Evolutionary conservation across 345 rosid species (phyloP), one percentile per base, ranked within the genome.

Genomic region (Balakata baccata): DNA sequence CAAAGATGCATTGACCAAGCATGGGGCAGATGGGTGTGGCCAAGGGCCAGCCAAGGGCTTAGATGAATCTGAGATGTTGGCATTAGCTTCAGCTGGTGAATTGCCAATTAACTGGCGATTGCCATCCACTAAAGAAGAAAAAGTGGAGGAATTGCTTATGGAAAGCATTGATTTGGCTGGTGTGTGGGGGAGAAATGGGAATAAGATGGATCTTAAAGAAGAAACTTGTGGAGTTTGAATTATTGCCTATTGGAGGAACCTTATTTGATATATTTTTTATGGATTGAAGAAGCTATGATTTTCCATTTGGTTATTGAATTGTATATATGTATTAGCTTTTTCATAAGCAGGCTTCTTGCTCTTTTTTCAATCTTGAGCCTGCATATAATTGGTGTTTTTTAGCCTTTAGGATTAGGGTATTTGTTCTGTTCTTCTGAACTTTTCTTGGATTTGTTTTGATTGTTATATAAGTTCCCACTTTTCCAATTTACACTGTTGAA

Each of bases 1-100:
- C 75, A 87, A 86, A 71, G 87, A 89, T 78, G 89, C 93, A 5
- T 54, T 90, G 72, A 86, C 72, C 0, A 90, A 87, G 83, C 74
- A 90, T 47, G 83, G 87, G 6, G 23, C 67, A 1, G 86, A 86
- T 18, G 63, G 86, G 22, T 75, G 83, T 39, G 81, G 87, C 47
- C 81, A 83, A 1, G 87, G 84, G 1, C 80, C 86, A 2, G 84
- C 92, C 4, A 87, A 84, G 68, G 95, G 92, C 12, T 77, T 90
- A 56, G 84, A 87, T 1, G 84, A 84, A 0, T 77, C 77, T 11
- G 89, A 88, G 61, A 75, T 89, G 1, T 3, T 66, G 49, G 68
- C 61, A 70, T 72, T 88, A 43, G 73, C 51, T 11, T 77, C 88
- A 5, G 50, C 39, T 6, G 85, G 86, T 5, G 85, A 86, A 70